phyloP scores from a whole-genome alignment of 345 rosid genomes.

The Cardamine resedifolia region DNA sequence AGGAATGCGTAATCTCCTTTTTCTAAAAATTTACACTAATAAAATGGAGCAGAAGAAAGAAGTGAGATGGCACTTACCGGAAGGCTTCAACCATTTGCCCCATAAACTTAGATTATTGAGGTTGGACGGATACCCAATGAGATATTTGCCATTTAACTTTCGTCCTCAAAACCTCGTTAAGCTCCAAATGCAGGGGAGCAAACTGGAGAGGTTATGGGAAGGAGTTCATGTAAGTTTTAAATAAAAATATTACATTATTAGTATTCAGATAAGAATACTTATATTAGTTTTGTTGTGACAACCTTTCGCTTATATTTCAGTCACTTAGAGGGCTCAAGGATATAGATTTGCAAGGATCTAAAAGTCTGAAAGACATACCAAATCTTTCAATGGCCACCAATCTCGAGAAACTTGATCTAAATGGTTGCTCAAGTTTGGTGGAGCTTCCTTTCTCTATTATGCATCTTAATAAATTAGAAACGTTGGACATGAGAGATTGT shows the following conservation, averaged over 20 bases:
- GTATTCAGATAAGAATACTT: neutral
- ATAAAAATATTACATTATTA: neutral
- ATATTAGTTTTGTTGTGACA: neutral
- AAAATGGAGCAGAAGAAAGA: no score
- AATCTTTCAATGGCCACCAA: slow-evolving; percentile 19
- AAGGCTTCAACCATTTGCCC: neutral
- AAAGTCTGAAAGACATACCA: slow-evolving; percentile 5
- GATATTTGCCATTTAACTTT: slow-evolving; percentile 18
- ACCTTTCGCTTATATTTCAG: neutral
- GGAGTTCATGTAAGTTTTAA: slow-evolving; percentile 11
- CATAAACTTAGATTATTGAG: neutral
- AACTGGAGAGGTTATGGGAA: slow-evolving; percentile 14
- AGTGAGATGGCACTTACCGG: no score
- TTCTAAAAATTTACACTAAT: no score
- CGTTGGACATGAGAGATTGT: no score
- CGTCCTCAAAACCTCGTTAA: slow-evolving; percentile 6
- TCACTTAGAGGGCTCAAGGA: neutral
- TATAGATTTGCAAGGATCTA: neutral
- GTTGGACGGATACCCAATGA: neutral
- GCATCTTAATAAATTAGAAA: no score
- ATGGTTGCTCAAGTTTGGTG: neutral
- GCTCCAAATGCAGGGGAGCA: neutral
- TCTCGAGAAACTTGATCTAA: neutral
- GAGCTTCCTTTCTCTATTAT: neutral
- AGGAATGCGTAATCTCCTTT: no score